Percentiles rank a stretch among this genome's conserved stretches.
phyloP scores from a whole-genome alignment of 2,329 filamentous ascomycete genomes.

The Zymoseptoria pseudotritici region DNA sequence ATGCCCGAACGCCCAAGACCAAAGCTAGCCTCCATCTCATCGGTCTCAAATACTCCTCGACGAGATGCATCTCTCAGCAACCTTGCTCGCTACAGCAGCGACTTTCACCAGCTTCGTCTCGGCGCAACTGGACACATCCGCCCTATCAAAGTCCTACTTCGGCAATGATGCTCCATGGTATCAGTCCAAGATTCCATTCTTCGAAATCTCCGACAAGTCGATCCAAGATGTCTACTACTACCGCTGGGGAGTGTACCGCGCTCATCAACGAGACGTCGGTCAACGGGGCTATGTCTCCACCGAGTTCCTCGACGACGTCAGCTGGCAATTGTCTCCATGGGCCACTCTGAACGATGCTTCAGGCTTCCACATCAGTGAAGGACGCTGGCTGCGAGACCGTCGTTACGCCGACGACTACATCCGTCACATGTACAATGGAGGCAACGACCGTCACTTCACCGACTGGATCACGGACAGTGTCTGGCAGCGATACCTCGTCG shows the following conservation, averaged over 20 bases:
- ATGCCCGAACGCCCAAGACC: background rate
- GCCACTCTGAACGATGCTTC: constrained; percentile 40
- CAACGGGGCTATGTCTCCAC: constrained; percentile 37
- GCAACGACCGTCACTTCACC: constrained; percentile 38
- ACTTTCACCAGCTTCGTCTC: background rate
- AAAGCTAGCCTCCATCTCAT: background rate
- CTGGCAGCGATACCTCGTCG: constrained; percentile 37
- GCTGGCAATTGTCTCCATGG: constrained; percentile 38
- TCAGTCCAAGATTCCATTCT: constrained; percentile 32
- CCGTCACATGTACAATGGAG: constrained; percentile 35
- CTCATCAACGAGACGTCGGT: constrained; percentile 40
- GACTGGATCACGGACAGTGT: constrained; percentile 38
- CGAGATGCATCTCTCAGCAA: background rate
- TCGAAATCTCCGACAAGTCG: constrained; percentile 33
- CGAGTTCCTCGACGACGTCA: constrained; percentile 39
- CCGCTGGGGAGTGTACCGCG: constrained; percentile 39
- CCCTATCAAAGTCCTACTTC: constrained; percentile 30
- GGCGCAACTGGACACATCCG: constrained; percentile 20
- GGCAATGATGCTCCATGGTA: constrained; percentile 38
- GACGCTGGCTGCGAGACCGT: constrained; percentile 39
- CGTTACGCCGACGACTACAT: constrained; percentile 40
- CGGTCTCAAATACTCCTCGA: background rate
- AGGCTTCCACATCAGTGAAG: constrained; percentile 39
- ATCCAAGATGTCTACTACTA: constrained; percentile 40
- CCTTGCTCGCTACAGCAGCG: background rate